Conservation (phyloP, 1,139 yeast genomes). For the Debaryomyces nepalensis region DNA sequence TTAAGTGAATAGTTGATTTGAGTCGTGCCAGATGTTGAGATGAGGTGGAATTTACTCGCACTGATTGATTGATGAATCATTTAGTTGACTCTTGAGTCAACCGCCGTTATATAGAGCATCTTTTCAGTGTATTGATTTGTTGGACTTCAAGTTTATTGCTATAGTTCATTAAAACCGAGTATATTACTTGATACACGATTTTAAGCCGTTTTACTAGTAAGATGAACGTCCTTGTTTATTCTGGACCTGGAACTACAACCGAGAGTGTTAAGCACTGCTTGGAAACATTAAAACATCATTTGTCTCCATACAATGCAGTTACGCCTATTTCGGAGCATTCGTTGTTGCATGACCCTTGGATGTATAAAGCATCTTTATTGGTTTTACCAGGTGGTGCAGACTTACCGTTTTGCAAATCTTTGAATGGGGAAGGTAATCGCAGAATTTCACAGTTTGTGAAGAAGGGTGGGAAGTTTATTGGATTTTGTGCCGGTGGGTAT, state of each 20-base stretch:
- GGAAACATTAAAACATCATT: slow-evolving; percentile 69
- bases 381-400: slow-evolving; percentile 98
- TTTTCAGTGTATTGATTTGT: not conserved
- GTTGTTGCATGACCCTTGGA: slow-evolving; percentile 86
- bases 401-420: slow-evolving; percentile 72
- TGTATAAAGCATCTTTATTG: slow-evolving; percentile 70
- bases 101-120: not conserved
- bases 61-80: not conserved
- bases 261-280: slow-evolving; percentile 85
- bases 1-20: not conserved
- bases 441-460: slow-evolving; percentile 67
- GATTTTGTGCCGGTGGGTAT: slow-evolving; percentile 97
- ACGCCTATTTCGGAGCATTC: slow-evolving; percentile 67
- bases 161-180: not conserved
- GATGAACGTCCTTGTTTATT: slow-evolving; percentile 83
- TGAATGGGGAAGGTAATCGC: slow-evolving; percentile 71
- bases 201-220: slow-evolving; percentile 1
- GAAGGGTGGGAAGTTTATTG: slow-evolving; percentile 80
- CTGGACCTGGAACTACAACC: slow-evolving; percentile 86
- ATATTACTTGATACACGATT: not conserved
- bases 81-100: slow-evolving; percentile 6
- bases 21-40: not conserved
- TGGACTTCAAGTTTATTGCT: not conserved
- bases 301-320: slow-evolving; percentile 92
- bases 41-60: slow-evolving; percentile 9